Conservation (phyloP, 805 yeast genomes). For the Naumovozyma castellii region DNA sequence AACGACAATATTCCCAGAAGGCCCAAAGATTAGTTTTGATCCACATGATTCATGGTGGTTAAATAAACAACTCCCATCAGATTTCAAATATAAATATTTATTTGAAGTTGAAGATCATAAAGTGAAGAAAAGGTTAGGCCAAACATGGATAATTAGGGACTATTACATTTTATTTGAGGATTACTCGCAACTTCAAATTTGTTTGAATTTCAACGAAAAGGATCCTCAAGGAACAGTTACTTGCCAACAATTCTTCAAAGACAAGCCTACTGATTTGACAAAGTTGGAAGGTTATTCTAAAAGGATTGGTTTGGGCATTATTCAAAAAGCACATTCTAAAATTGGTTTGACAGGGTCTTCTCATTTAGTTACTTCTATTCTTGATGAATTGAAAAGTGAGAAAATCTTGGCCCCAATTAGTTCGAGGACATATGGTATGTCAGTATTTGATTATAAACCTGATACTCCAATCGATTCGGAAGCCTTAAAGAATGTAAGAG, state of each 20-base stretch:
- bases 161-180: slow-evolving; percentile 67
- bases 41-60: slow-evolving; percentile 58
- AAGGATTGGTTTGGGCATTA: neutral
- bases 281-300: neutral
- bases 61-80: slow-evolving; percentile 45
- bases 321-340: neutral
- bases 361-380: neutral
- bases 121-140: slow-evolving; percentile 49
- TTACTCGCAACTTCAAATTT: slow-evolving; percentile 55
- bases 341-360: neutral
- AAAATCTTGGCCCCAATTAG: slow-evolving; percentile 52
- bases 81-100: slow-evolving; percentile 29
- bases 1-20: slow-evolving; percentile 10
- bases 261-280: neutral
- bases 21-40: slow-evolving; percentile 18
- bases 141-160: slow-evolving; percentile 42
- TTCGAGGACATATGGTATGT: slow-evolving; percentile 55
- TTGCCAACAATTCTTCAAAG: neutral
- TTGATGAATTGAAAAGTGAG: slow-evolving; percentile 10
- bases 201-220: slow-evolving; percentile 43
- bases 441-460: slow-evolving; percentile 42
- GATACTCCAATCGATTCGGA: slow-evolving; percentile 38
- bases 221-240: slow-evolving; percentile 45
- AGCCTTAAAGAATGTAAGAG: slow-evolving; percentile 52
- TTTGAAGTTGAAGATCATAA: slow-evolving; percentile 54